phyloP scores from a whole-genome alignment of 2,329 filamentous ascomycete genomes.

The Colletotrichum sansevieriae region DNA sequence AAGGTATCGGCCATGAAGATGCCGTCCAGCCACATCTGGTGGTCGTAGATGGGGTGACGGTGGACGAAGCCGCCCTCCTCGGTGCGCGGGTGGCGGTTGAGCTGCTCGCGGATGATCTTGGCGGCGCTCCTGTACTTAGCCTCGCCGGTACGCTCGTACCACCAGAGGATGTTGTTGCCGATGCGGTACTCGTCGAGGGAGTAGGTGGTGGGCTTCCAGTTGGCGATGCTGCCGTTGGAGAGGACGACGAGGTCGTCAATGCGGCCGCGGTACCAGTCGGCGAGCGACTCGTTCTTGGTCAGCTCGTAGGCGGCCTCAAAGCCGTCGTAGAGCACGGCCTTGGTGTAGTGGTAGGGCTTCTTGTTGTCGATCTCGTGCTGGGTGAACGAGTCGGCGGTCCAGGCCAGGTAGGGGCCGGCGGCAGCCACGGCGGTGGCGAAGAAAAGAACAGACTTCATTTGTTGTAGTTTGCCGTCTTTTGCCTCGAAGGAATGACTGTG shows the following conservation, averaged over 20 bases:
- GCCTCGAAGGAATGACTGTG: slow-evolving; percentile 27
- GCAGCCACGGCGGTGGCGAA: slow-evolving; percentile 40
- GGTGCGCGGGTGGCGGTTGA: slow-evolving; percentile 64
- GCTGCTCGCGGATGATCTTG: slow-evolving; percentile 59
- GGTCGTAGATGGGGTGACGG: slow-evolving; percentile 56
- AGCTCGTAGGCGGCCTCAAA: slow-evolving; percentile 60
- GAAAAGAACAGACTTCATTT: slow-evolving; percentile 41
- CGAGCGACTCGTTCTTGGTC: slow-evolving; percentile 59
- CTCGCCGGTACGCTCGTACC: slow-evolving; percentile 61
- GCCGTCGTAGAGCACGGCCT: slow-evolving; percentile 61
- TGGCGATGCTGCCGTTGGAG: slow-evolving; percentile 58
- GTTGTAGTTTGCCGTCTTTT: background rate
- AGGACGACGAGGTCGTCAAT: slow-evolving; percentile 61
- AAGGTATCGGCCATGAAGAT: slow-evolving; percentile 64
- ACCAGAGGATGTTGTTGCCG: slow-evolving; percentile 64
- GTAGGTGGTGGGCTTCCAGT: slow-evolving; percentile 51
- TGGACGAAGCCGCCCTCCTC: slow-evolving; percentile 69
- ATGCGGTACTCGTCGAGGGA: slow-evolving; percentile 67
- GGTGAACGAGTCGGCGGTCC: slow-evolving; percentile 63
- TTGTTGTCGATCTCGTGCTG: slow-evolving; percentile 54
- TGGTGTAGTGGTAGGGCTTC: slow-evolving; percentile 57
- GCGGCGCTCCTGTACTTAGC: slow-evolving; percentile 64
- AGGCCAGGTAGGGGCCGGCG: slow-evolving; percentile 48
- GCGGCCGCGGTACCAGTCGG: slow-evolving; percentile 58
- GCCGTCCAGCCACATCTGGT: slow-evolving; percentile 72